phyloP scores from a whole-genome alignment of 345 rosid genomes.

The Eucalyptus marginata region DNA sequence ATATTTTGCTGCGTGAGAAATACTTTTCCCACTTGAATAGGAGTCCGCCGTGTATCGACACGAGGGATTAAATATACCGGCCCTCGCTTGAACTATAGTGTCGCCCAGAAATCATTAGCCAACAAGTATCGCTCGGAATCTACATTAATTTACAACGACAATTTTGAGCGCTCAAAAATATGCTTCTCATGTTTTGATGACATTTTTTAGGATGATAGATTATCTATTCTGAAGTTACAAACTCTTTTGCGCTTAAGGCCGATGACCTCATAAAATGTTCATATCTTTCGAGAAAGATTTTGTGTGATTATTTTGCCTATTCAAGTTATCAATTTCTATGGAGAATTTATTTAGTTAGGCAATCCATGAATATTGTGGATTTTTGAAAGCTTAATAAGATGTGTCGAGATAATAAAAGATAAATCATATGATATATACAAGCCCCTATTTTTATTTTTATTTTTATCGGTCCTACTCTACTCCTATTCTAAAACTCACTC shows the following conservation, averaged over 20 bases:
- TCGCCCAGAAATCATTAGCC: neutral
- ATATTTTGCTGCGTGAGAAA: neutral
- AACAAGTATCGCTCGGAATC: neutral
- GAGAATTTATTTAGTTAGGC: neutral
- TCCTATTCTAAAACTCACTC: too few species aligned
- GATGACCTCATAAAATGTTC: neutral
- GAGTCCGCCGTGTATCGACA: neutral
- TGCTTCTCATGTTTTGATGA: neutral
- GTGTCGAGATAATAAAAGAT: neutral
- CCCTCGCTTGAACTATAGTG: neutral
- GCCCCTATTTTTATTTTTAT: too few species aligned
- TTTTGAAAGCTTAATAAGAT: neutral
- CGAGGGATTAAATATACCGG: neutral
- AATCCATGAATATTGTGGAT: neutral
- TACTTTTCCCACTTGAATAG: neutral
- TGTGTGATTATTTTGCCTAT: neutral
- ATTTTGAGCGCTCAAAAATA: neutral
- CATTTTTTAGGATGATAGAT: neutral
- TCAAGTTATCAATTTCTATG: neutral
- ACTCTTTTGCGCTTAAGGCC: neutral
- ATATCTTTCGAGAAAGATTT: neutral
- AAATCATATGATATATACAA: neutral
- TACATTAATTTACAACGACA: neutral
- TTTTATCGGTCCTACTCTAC: too few species aligned
- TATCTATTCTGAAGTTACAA: neutral